Conservation (phyloP, 73 alveolate genomes). For the Blepharisma japonicum region DNA sequence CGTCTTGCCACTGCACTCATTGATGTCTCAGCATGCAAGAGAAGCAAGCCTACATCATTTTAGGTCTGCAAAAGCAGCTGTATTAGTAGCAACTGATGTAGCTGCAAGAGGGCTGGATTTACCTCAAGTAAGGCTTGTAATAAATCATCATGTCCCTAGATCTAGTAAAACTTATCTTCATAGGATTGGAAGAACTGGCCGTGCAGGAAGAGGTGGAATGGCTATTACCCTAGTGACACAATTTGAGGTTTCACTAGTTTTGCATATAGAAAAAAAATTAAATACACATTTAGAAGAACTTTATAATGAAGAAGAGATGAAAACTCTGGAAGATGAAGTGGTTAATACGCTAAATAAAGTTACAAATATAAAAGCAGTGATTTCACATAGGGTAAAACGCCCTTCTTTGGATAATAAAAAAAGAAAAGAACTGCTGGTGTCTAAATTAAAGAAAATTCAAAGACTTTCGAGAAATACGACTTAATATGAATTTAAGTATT, state of each 20-base stretch:
- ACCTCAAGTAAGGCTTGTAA: slow-evolving; percentile 88
- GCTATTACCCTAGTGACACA: slow-evolving; percentile 90
- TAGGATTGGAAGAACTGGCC: slow-evolving; percentile 98
- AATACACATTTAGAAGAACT: slow-evolving; percentile 74
- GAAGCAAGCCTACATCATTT: slow-evolving; percentile 82
- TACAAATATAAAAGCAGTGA: slow-evolving; percentile 7
- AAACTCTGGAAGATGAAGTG: slow-evolving; percentile 38
- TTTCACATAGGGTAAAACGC: neutral
- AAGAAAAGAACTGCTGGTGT: neutral
- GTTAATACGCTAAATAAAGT: neutral
- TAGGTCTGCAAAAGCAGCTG: slow-evolving; percentile 72
- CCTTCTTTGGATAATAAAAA: neutral
- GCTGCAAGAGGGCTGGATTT: slow-evolving; percentile 98
- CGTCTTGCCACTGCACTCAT: slow-evolving; percentile 47
- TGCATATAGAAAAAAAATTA: slow-evolving; percentile 78
- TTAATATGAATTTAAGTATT: slow-evolving; percentile 47
- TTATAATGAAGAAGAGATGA: slow-evolving; percentile 68
- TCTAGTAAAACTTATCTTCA: slow-evolving; percentile 89
- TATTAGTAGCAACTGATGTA: slow-evolving; percentile 96
- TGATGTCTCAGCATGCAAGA: slow-evolving; percentile 69
- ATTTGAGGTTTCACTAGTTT: slow-evolving; percentile 81
- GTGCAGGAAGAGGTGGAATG: slow-evolving; percentile 96
- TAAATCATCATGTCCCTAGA: slow-evolving; percentile 92
- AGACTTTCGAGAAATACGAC: slow-evolving; percentile 28
- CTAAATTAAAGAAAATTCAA: neutral